Conservation (phyloP, 345 rosid genomes). For the Ceriops decandra region DNA sequence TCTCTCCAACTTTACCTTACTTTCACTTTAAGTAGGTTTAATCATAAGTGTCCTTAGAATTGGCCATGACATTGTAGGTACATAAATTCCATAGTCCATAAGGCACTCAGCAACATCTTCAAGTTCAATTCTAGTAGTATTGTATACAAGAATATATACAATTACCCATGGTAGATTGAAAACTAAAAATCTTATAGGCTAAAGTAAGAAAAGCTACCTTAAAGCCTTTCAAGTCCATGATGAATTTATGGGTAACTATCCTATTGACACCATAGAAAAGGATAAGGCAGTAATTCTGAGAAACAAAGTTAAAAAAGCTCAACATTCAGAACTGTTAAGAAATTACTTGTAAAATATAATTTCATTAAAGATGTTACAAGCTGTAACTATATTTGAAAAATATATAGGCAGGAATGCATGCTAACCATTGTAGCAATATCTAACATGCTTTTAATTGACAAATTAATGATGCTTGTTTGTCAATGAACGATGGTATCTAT, state of each 20-base stretch:
- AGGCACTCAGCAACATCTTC: conserved; percentile 99
- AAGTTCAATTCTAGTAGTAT: conserved; percentile 82
- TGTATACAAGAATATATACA: conserved; percentile 34
- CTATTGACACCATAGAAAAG: conserved; percentile 96
- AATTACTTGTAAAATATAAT: neutral
- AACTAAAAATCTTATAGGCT: neutral
- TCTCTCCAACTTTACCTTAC: conserved; percentile 57
- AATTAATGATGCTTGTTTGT: no score
- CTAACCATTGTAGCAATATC: neutral
- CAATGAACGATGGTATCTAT: no score
- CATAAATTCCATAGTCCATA: conserved; percentile 96
- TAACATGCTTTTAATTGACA: no score
- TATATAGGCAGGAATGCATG: neutral
- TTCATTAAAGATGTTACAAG: no score
- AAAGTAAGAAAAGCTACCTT: conserved; percentile 46
- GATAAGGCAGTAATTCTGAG: conserved; percentile 71
- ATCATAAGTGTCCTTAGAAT: conserved; percentile 98
- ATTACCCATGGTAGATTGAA: conserved; percentile 14
- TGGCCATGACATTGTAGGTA: conserved; percentile 98
- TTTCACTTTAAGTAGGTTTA: conserved; percentile 99
- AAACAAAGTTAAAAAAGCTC: neutral
- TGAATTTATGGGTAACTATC: conserved; percentile 92
- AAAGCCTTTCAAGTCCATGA: conserved; percentile 81
- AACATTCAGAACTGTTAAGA: neutral
- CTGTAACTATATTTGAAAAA: no score